A percentile compares a stretch with the other conserved stretches of the same genome.
Conservation (phyloP, 345 rosid species). For the Lenwebbia sp. region DNA sequence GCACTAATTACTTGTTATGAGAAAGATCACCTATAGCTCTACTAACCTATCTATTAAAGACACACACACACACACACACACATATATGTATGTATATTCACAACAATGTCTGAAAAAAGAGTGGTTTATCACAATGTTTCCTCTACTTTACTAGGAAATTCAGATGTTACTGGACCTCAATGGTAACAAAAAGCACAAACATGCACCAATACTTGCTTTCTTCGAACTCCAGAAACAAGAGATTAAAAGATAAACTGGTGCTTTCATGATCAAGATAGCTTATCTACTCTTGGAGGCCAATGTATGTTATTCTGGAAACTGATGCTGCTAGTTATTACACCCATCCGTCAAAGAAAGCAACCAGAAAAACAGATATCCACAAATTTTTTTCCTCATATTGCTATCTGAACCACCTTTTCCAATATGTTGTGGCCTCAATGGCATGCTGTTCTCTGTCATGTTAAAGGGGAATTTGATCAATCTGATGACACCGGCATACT, state of each 20-base stretch:
- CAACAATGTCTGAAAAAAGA: not conserved
- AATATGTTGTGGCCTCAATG: not conserved
- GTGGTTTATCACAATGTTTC: not conserved
- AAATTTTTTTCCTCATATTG: not conserved
- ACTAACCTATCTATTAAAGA: not conserved
- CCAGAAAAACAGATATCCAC: not conserved
- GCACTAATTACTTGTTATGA: not conserved
- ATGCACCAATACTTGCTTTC: not conserved
- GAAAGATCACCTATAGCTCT: not conserved
- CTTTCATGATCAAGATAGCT: not conserved
- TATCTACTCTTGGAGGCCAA: not conserved
- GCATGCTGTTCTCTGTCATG: not conserved
- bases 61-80: too few species aligned
- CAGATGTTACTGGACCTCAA: not conserved
- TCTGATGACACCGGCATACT: not conserved
- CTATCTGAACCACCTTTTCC: not conserved
- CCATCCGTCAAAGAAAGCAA: not conserved
- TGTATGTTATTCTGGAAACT: not conserved
- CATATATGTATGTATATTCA: not conserved
- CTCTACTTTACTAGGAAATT: not conserved
- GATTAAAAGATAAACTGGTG: not conserved
- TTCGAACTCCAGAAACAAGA: not conserved
- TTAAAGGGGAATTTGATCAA: not conserved
- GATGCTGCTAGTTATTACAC: not conserved
- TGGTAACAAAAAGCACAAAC: not conserved